These are phyloP conservation scores for Akanthomyces muscarius DNA, from an alignment of 2,329 filamentous ascomycete genomes.

Conservation along the genomic window DNA sequence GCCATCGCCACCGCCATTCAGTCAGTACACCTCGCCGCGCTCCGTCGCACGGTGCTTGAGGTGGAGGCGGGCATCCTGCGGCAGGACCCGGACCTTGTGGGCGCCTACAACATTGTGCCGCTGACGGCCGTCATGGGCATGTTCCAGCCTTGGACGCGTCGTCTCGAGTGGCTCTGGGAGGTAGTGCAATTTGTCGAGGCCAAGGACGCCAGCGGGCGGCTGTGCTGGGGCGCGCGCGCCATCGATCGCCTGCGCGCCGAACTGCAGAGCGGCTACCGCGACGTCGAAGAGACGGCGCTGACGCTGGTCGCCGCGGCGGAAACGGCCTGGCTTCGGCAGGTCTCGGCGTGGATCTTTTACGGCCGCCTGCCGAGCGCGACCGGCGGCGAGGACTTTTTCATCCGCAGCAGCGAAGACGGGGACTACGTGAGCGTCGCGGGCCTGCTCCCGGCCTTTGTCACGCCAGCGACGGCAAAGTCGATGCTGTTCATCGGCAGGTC, in stretches of 20 bases:
- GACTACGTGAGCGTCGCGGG: slow-evolving; percentile 55
- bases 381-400: slow-evolving; percentile 78
- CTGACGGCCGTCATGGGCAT: slow-evolving; percentile 78
- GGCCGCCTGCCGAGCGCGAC: slow-evolving; percentile 77
- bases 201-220: slow-evolving; percentile 29
- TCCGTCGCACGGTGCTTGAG: slow-evolving; percentile 78
- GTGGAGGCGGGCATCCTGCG: slow-evolving; percentile 76
- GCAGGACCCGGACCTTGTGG: slow-evolving; percentile 74
- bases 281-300: slow-evolving; percentile 73
- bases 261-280: slow-evolving; percentile 81
- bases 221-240: slow-evolving; percentile 64
- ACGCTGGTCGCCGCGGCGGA: slow-evolving; percentile 76
- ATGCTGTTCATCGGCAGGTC: slow-evolving; percentile 90
- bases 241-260: slow-evolving; percentile 74
- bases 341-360: slow-evolving; percentile 87
- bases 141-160: slow-evolving; percentile 81
- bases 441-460: slow-evolving; percentile 77
- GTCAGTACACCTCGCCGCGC: slow-evolving; percentile 69
- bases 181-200: slow-evolving; percentile 64
- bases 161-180: slow-evolving; percentile 82
- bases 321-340: slow-evolving; percentile 84
- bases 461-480: slow-evolving; percentile 67
- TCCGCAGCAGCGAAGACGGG: slow-evolving; percentile 50
- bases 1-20: slow-evolving; percentile 78
- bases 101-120: slow-evolving; percentile 90